Conservation (phyloP, 352 stramenopile genomes). For the Bremia lactucae region DNA sequence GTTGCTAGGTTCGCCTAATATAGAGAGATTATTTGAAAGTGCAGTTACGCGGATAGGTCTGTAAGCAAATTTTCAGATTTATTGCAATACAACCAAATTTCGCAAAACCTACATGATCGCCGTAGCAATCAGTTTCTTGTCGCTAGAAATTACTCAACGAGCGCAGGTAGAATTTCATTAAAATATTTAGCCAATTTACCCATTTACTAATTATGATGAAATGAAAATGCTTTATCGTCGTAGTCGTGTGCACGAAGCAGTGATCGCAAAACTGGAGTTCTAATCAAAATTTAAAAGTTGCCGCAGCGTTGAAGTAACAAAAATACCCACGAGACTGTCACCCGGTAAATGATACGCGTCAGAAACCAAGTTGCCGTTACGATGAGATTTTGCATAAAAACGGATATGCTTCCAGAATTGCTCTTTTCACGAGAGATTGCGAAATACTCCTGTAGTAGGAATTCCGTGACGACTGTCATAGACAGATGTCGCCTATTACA, state of each 20-base stretch:
- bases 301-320: conserved; percentile 82
- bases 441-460: conserved; percentile 45
- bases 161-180: conserved; percentile 40
- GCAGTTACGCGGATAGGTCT: conserved; percentile 29
- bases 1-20: conserved; percentile 46
- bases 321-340: conserved; percentile 59
- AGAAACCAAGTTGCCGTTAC: neutral
- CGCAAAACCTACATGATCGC: conserved; percentile 38
- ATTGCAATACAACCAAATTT: neutral
- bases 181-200: conserved; percentile 38
- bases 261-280: conserved; percentile 51
- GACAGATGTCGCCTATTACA: conserved; percentile 36
- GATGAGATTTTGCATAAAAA: conserved; percentile 20
- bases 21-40: conserved; percentile 36
- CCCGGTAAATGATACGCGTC: neutral
- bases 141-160: conserved; percentile 93
- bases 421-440: conserved; percentile 69
- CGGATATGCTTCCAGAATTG: no score
- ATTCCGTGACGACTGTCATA: conserved; percentile 61
- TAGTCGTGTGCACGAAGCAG: conserved; percentile 80
- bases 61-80: neutral
- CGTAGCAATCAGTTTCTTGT: conserved; percentile 91
- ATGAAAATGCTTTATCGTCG: conserved; percentile 54
- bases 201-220: conserved; percentile 42
- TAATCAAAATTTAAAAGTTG: conserved; percentile 59